phyloP scores from a whole-genome alignment of 352 stramenopile genomes.

The Lagenidium giganteum region DNA sequence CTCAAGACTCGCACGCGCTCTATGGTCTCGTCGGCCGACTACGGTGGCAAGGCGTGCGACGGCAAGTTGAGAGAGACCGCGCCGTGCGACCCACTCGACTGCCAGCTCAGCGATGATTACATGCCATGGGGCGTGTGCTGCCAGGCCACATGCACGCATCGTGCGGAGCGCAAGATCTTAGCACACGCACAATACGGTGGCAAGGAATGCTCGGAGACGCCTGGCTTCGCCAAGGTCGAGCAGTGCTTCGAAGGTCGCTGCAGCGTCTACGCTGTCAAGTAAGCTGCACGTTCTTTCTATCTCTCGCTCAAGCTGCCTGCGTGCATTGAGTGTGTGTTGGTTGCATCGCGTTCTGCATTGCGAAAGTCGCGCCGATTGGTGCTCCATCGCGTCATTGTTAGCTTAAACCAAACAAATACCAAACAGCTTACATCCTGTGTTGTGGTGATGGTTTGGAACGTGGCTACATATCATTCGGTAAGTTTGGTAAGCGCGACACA shows the following conservation, averaged over 20 bases:
- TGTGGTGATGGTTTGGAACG: too few species aligned
- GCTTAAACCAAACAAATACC: too few species aligned
- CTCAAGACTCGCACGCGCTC: constrained; percentile 27
- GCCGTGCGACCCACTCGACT: constrained; percentile 1
- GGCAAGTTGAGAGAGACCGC: neutral
- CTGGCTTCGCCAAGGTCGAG: neutral
- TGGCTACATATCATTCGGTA: too few species aligned
- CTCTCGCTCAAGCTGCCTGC: too few species aligned
- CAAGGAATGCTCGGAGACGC: neutral
- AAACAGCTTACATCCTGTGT: too few species aligned
- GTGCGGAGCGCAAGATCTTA: neutral
- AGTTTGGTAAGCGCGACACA: too few species aligned
- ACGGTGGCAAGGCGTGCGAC: neutral
- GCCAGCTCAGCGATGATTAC: neutral
- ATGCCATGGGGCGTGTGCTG: neutral
- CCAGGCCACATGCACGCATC: constrained; percentile 3
- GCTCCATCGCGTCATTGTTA: too few species aligned
- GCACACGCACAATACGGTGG: neutral
- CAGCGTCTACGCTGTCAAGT: too few species aligned
- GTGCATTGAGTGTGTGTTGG: too few species aligned
- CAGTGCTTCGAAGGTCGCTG: neutral
- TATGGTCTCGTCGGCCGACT: constrained; percentile 2
- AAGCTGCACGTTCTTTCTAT: too few species aligned
- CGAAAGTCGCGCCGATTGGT: too few species aligned
- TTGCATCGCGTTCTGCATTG: too few species aligned